Conservation (phyloP, 1,284 basidiomycete genomes). For the Ceratorhiza oryzae-sativae region DNA sequence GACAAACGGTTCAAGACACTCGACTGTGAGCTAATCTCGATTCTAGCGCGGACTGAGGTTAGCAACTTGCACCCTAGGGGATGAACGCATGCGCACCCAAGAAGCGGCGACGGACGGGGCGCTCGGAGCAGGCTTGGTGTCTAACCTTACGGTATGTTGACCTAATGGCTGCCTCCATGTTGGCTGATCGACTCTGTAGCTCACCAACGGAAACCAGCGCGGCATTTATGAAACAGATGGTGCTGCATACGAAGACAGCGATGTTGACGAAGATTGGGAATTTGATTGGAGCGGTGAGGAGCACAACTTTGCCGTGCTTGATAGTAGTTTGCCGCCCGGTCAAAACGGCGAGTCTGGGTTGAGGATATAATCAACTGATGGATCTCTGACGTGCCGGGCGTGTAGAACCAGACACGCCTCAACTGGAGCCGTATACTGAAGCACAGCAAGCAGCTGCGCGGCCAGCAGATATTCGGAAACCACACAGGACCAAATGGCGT, state of each 20-base stretch:
- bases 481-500: slow-evolving; percentile 38
- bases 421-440: slow-evolving; percentile 62
- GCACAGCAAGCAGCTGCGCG: slow-evolving; percentile 48
- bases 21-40: slow-evolving; percentile 54
- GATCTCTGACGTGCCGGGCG: neutral
- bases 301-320: slow-evolving; percentile 79
- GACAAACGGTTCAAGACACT: slow-evolving; percentile 87
- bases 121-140: neutral
- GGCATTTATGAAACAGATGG: slow-evolving; percentile 27
- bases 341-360: slow-evolving; percentile 15
- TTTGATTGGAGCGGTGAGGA: slow-evolving; percentile 54
- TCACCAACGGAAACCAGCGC: slow-evolving; percentile 20
- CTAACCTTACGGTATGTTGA: slow-evolving; percentile 13
- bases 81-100: slow-evolving; percentile 27
- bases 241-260: slow-evolving; percentile 50
- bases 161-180: neutral
- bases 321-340: slow-evolving; percentile 79
- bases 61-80: neutral
- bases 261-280: slow-evolving; percentile 68
- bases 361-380: neutral
- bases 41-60: neutral
- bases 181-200: slow-evolving; percentile 1
- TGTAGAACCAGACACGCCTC: slow-evolving; percentile 50
- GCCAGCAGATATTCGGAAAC: slow-evolving; percentile 49
- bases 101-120: slow-evolving; percentile 19